Evolutionary conservation across 2,329 filamentous ascomycete species (phyloP), one percentile per base, ranked within the genome.

Genomic region (Aspergillus sp.): DNA sequence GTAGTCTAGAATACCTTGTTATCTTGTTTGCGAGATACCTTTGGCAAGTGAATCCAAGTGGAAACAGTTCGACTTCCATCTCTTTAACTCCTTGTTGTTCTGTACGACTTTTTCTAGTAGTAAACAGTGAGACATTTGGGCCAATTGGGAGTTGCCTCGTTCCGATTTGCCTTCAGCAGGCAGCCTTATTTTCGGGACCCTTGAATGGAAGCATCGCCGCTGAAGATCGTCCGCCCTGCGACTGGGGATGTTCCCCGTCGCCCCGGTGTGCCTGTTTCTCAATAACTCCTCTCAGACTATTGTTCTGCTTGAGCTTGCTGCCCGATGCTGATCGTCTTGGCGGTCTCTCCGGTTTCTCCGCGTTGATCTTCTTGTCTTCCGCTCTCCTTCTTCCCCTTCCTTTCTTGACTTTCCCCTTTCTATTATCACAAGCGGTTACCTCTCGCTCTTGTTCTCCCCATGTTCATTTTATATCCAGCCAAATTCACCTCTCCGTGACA

Each of bases 121-220:
- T 36, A 13, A 12, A 13, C 32, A 13, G 32, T 36, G 12, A 25
- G 32, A 30, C 25, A 51, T 51, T 13, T 12, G 7, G 45, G 23
- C 45, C 23, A 43, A 53, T 25, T 39, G 32, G 51, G 25, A 17
- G 32, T 36, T 36, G 36, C 45, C 45, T 49, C 43, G 13, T 49
- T 30, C 23, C 23, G 25, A n/a, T 63, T 63, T 55, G 61, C 63
- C 55, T 65, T 65, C 55, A 39, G 47, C 59, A 64, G 63, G 65
- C 63, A 66, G 30, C 65, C 52, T 50, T 62, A 55, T 66, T 65
- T 49, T 50, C 59, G 28, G 5, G 21, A 25, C 45, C 6, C 21
- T 23, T 45, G 41, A 45, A 13, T 45, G 41, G 41, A 13, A 36
- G 12, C 32, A 12, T 36, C 4, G 32, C 32, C 32, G 32, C 32